Evolutionary conservation across 1,284 basidiomycete species (phyloP).

Genomic region (Meripilus lineatus): DNA sequence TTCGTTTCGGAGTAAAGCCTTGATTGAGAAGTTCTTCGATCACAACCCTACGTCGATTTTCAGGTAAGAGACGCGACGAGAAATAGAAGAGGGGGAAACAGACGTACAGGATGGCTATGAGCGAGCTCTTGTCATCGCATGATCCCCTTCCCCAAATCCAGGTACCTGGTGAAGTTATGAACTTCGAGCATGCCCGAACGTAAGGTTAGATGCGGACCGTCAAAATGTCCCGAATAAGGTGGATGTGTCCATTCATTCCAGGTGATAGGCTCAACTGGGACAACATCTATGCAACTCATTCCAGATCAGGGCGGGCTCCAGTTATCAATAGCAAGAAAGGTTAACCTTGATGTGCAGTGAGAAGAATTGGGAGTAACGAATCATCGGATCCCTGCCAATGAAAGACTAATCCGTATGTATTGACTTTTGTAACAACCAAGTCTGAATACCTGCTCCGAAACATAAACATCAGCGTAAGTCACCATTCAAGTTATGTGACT

Average conservation of each 20-base stretch:
- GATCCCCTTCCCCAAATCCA: constrained; percentile 67
- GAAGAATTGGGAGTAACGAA: constrained; percentile 57
- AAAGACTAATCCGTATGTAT: constrained; percentile 62
- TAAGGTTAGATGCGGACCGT: constrained; percentile 18
- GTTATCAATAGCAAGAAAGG: not conserved
- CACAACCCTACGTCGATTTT: constrained; percentile 32
- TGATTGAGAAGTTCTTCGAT: constrained; percentile 50
- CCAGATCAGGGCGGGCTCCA: not conserved
- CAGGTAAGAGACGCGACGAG: too few relatives aligned
- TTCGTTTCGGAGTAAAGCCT: constrained; percentile 47
- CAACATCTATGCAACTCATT: constrained; percentile 37
- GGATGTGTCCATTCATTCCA: constrained; percentile 44
- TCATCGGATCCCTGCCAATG: constrained; percentile 55
- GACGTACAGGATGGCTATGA: constrained; percentile 51
- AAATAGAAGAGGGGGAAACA: too few relatives aligned
- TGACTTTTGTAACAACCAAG: constrained; percentile 51
- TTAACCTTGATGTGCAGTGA: constrained; percentile 63
- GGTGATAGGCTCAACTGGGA: constrained; percentile 51
- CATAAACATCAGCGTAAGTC: not conserved
- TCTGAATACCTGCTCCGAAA: constrained; percentile 38
- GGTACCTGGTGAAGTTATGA: not conserved
- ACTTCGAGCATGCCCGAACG: not conserved
- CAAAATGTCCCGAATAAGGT: constrained; percentile 33
- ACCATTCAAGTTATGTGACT: constrained; percentile 19
- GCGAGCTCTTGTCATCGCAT: constrained; percentile 57